These are phyloP conservation scores for Thermochaetoides thermophila DNA, from an alignment of 495 filamentous ascomycete genomes.

Conservation along the genomic window DNA sequence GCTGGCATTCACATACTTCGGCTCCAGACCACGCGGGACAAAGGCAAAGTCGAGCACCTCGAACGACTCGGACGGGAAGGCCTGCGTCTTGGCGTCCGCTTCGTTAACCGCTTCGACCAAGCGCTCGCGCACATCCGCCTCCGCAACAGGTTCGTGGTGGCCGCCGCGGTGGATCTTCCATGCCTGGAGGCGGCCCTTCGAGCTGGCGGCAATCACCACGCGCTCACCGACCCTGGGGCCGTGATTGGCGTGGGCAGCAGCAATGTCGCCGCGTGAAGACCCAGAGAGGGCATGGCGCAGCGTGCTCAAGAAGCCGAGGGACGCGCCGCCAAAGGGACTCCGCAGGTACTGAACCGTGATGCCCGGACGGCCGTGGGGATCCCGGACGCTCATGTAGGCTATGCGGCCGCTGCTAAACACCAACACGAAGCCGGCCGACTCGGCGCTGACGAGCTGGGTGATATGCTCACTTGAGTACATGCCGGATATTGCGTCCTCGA, in stretches of 20 bases:
- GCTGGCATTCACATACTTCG: conserved; percentile 26
- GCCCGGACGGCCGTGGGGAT: conserved; percentile 68
- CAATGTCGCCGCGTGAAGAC: conserved; percentile 55
- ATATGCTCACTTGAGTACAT: conserved; percentile 67
- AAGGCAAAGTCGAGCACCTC: conserved; percentile 36
- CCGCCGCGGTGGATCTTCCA: conserved; percentile 85
- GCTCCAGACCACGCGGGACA: conserved; percentile 27
- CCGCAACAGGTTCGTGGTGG: conserved; percentile 39
- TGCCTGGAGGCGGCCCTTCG: conserved; percentile 55
- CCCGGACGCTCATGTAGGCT: conserved; percentile 70
- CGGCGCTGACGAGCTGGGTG: conserved; percentile 60
- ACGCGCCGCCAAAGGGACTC: conserved; percentile 34
- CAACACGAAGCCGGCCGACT: conserved; percentile 69
- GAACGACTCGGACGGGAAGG: conserved; percentile 23
- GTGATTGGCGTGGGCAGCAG: conserved; percentile 53
- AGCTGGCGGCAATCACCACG: conserved; percentile 62
- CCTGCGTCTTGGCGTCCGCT: conserved; percentile 12
- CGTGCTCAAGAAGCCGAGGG: conserved; percentile 56
- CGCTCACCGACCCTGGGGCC: conserved; percentile 67
- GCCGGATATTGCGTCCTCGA: conserved; percentile 56
- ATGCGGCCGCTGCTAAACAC: conserved; percentile 71
- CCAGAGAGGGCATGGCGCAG: conserved; percentile 56
- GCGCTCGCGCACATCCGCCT: conserved; percentile 25
- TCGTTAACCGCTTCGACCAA: conserved; percentile 21
- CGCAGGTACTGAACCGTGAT: conserved; percentile 63